phyloP scores from a whole-genome alignment of 2,329 filamentous ascomycete genomes.

The Nigrograna mackinnonii region DNA sequence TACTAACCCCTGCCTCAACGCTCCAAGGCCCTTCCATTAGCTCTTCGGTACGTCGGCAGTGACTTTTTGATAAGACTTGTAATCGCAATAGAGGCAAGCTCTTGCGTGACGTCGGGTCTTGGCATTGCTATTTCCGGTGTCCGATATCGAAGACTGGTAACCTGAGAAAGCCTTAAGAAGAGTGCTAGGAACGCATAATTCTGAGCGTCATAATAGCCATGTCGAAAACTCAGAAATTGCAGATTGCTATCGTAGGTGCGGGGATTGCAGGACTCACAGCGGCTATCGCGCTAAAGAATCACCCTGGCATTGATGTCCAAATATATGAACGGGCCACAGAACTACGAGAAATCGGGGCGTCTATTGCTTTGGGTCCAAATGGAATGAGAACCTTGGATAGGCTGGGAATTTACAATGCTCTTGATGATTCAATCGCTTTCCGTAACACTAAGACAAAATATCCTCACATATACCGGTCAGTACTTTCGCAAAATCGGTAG shows the following conservation, averaged over 20 bases:
- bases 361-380: conserved; percentile 44
- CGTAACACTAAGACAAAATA: conserved; percentile 26
- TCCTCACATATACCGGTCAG: conserved; percentile 42
- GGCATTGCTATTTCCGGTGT: too few relatives aligned
- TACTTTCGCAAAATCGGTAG: neutral
- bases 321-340: conserved; percentile 41
- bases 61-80: too few relatives aligned
- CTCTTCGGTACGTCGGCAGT: too few relatives aligned
- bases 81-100: too few relatives aligned
- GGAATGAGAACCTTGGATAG: conserved; percentile 40
- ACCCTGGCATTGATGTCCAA: conserved; percentile 32
- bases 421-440: conserved; percentile 37
- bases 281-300: conserved; percentile 55
- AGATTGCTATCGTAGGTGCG: conserved; percentile 35
- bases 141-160: too few relatives aligned
- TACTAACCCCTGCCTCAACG: too few relatives aligned
- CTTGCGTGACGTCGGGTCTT: too few relatives aligned
- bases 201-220: neutral
- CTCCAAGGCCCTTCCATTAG: too few relatives aligned
- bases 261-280: conserved; percentile 59
- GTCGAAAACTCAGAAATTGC: neutral
- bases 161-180: too few relatives aligned
- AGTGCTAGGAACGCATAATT: too few relatives aligned
- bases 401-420: conserved; percentile 36
- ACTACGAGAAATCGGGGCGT: conserved; percentile 43